Conservation (phyloP, 2,329 filamentous ascomycete genomes). For the Didymella glomerata region DNA sequence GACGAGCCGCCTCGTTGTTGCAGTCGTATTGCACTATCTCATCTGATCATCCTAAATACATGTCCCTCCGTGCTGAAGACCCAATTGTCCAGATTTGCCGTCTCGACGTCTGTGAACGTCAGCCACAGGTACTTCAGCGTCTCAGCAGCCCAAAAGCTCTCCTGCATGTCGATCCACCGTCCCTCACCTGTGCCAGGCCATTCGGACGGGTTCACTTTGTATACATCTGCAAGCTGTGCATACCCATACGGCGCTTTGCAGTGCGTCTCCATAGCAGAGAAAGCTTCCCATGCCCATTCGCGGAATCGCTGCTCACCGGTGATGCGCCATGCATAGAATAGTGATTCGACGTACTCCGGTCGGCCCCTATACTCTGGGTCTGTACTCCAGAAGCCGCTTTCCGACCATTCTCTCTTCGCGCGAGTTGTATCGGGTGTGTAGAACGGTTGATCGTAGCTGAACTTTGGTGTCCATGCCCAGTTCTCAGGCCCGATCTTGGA, state of each 20-base stretch:
- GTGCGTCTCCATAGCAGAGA: conserved; percentile 46
- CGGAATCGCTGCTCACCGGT: conserved; percentile 52
- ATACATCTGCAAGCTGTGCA: conserved; percentile 51
- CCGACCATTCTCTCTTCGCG: conserved; percentile 39
- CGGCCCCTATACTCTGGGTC: conserved; percentile 48
- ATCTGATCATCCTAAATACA: conserved; percentile 51
- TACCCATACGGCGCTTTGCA: conserved; percentile 53
- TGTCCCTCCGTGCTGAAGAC: conserved; percentile 57
- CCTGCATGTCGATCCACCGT: conserved; percentile 49
- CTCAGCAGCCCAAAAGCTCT: conserved; percentile 53
- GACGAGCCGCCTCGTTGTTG: background rate
- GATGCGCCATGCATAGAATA: conserved; percentile 55
- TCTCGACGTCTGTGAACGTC: conserved; percentile 49
- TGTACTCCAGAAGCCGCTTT: conserved; percentile 47
- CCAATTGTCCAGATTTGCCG: conserved; percentile 52
- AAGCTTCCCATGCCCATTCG: conserved; percentile 55
- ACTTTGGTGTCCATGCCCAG: conserved; percentile 52
- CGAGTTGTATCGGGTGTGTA: conserved; percentile 41
- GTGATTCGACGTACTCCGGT: conserved; percentile 52
- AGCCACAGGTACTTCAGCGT: conserved; percentile 54
- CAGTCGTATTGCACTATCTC: conserved; percentile 14
- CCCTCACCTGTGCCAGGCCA: conserved; percentile 31
- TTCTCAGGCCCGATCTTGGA: conserved; percentile 51
- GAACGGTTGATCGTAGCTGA: conserved; percentile 43
- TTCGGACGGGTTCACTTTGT: conserved; percentile 28